Percentiles rank a stretch among this genome's conserved stretches.
Evolutionary conservation across 108 stramenopile species (phyloP).

Genomic region (Cyclotella sp.): DNA sequence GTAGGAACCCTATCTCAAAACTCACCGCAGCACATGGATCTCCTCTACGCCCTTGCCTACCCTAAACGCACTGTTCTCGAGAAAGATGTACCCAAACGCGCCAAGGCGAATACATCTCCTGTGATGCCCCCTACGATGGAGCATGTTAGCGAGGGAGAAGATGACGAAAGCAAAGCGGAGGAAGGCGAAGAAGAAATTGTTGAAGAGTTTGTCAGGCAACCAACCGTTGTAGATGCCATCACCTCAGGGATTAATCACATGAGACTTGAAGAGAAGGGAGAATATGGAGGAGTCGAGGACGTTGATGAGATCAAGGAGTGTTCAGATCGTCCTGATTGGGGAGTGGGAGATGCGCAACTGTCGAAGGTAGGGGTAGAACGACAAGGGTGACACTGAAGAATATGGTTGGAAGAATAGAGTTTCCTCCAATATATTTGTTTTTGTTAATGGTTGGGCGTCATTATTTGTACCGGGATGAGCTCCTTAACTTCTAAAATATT

Average conservation of each 20-base stretch:
- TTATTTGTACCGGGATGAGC: neutral
- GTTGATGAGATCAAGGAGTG: neutral
- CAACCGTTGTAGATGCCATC: constrained; percentile 15
- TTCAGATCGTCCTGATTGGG: neutral
- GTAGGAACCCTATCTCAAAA: constrained; percentile 79
- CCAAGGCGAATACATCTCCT: neutral
- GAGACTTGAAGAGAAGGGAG: constrained; percentile 9
- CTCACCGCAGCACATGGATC: constrained; percentile 79
- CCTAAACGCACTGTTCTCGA: constrained; percentile 47
- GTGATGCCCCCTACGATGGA: constrained; percentile 24
- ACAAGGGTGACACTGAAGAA: neutral
- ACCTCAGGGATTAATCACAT: constrained; percentile 13
- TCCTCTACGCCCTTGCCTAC: constrained; percentile 85
- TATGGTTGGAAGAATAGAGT: neutral
- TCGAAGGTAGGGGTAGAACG: neutral
- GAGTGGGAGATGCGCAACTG: neutral
- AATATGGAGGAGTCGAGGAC: neutral
- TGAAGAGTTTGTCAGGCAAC: neutral
- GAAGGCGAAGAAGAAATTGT: constrained; percentile 21
- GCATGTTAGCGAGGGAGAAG: constrained; percentile 19
- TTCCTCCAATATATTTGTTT: neutral
- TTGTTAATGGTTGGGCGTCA: neutral
- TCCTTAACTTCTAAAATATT: neutral
- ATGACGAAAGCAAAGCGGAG: constrained; percentile 18
- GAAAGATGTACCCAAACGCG: constrained; percentile 9